Base-by-base conservation (phyloP, 2,329 filamentous ascomycete species). In the Didymella keratinophila region DNA sequence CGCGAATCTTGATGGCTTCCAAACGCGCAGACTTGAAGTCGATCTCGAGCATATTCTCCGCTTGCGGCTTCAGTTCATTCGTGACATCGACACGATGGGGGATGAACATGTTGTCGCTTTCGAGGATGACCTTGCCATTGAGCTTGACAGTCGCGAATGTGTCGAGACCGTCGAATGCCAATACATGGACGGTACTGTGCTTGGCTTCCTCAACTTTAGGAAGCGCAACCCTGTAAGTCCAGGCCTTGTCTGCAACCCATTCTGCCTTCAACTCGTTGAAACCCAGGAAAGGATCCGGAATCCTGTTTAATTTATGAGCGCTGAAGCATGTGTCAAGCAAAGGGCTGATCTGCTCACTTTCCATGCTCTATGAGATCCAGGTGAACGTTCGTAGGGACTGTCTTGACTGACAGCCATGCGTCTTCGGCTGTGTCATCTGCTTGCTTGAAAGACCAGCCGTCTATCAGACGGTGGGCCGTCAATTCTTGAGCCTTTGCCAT, bases 41-140 rank as follows among this genome's bases (percentile, higher is more conserved):
- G 48, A 89, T 86, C 57, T 85, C 80, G 18, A 89, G 73, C 1
- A 72, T 62, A 62, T 87, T 87, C 0, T 68, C 67, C 12, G 58
- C 52, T 7, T 67, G 65, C 3, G 66, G 54, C 18, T 78, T 66
- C 36, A 86, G 65, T 10, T 74, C 62, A 2, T 77, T 64, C 0
- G 80, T 82, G 28, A 89, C 76, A 54, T 84, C 73, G 20, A 87
- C 73, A 0, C 86, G 81, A 63, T 88, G 80, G 8, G 81, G 79
- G n/a, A 86, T 67, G 67, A 87, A 89, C 86, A 88, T 88, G 72
- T 89, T 89, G 61, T 87, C 84, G 10, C 82, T 82, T 60, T 81
- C 71, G 12, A 88, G 76, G 8, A 89, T 82, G 25, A 77, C 70
- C 1, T 76, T 67, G 10, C 79, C 84, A 64, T 89, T 87, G 18